Evolutionary conservation across 1,139 yeast species (phyloP).

Genomic region (Nematodospora anomalae): DNA sequence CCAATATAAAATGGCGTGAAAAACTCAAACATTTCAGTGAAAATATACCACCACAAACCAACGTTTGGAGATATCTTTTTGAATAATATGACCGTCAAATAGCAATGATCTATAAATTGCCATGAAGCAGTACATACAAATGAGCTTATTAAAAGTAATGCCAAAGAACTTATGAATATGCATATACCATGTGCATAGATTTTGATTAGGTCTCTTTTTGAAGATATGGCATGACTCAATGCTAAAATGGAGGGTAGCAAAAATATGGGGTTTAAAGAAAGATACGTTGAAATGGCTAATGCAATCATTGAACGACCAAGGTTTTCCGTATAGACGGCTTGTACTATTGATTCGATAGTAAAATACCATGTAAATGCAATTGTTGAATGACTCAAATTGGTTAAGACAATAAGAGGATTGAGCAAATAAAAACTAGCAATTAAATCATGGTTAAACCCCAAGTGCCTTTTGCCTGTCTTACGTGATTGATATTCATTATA

Average conservation of each 20-base stretch:
- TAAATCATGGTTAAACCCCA: slow-evolving; percentile 39
- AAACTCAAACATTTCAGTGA: slow-evolving; percentile 90
- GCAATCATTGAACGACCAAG: slow-evolving; percentile 48
- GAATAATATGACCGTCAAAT: slow-evolving; percentile 60
- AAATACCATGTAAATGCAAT: slow-evolving; percentile 58
- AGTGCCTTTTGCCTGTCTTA: slow-evolving; percentile 17
- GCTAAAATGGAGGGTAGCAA: slow-evolving; percentile 57
- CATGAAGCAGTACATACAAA: slow-evolving; percentile 33
- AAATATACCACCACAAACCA: slow-evolving; percentile 98
- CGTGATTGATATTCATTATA: slow-evolving; percentile 32
- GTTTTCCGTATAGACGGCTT: slow-evolving; percentile 42
- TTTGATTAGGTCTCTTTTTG: slow-evolving; percentile 10
- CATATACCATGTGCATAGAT: slow-evolving; percentile 26
- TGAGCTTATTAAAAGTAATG: slow-evolving; percentile 37
- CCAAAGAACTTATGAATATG: slow-evolving; percentile 26
- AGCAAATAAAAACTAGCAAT: slow-evolving; percentile 66
- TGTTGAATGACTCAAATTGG: slow-evolving; percentile 72
- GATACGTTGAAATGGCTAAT: slow-evolving; percentile 63
- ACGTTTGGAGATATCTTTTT: slow-evolving; percentile 77
- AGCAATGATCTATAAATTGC: slow-evolving; percentile 59
- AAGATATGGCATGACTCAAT: slow-evolving; percentile 27
- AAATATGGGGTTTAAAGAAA: slow-evolving; percentile 62
- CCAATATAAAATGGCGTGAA: slow-evolving; percentile 82
- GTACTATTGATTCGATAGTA: slow-evolving; percentile 51
- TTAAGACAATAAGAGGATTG: slow-evolving; percentile 74